phyloP scores from a whole-genome alignment of 306 rosid genomes.

The Prunus fruticosa region DNA sequence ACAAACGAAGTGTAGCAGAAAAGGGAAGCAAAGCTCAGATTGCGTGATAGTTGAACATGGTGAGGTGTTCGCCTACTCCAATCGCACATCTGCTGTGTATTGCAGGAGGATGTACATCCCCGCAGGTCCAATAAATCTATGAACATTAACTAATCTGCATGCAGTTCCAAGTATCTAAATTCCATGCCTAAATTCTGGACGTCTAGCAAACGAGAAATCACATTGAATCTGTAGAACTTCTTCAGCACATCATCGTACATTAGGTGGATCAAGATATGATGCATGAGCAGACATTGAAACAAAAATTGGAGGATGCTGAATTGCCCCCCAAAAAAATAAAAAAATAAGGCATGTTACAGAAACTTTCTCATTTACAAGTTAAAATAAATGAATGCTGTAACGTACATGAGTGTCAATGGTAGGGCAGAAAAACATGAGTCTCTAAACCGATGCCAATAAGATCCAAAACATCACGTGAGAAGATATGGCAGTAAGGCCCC shows the following conservation, averaged over 20 bases:
- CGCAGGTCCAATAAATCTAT: neutral
- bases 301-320: constrained; percentile 8
- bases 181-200: neutral
- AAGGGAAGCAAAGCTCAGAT: neutral
- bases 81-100: neutral
- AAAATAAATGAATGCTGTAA: constrained; percentile 24
- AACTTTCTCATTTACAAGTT: constrained; percentile 38
- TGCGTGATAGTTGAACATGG: neutral
- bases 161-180: neutral
- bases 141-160: neutral
- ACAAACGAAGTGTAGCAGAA: neutral
- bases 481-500: constrained; percentile 75
- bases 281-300: neutral
- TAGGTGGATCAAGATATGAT: neutral
- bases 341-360: constrained; percentile 11
- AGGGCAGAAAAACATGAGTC: constrained; percentile 21
- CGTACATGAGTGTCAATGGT: constrained; percentile 17
- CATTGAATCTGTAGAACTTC: neutral
- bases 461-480: constrained; percentile 96
- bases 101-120: neutral
- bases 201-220: neutral
- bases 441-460: constrained; percentile 62
- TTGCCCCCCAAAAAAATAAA: neutral
- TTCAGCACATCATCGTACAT: neutral
- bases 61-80: too few relatives aligned